Conservation (phyloP, 306 rosid species). For the Trichosanthes cucumerina region DNA sequence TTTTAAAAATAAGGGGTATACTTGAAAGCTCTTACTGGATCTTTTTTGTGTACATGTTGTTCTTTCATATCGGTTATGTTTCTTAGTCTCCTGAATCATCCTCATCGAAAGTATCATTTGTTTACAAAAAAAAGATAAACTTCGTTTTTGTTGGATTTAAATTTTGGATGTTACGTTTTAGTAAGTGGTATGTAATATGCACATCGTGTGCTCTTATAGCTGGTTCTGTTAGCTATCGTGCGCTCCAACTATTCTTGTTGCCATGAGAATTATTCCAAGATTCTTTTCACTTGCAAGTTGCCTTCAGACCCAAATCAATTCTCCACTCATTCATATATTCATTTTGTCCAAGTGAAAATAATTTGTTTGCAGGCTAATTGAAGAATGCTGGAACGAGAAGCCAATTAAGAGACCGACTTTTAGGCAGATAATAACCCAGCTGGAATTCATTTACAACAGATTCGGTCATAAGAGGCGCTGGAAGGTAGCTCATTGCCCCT, state of each 20-base stretch:
- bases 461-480: conserved; percentile 60
- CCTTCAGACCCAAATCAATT: not conserved
- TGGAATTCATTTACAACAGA: conserved; percentile 53
- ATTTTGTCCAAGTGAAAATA: not conserved
- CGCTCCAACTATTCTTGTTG: not conserved
- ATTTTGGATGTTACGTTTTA: not conserved
- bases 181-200: not conserved
- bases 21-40: not conserved
- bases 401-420: conserved; percentile 81
- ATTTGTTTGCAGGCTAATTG: conserved; percentile 57
- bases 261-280: not conserved
- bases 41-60: not conserved
- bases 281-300: not conserved
- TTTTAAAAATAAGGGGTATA: not conserved
- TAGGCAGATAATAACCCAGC: conserved; percentile 62
- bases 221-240: not conserved
- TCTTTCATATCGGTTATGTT: not conserved
- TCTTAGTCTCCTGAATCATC: not conserved
- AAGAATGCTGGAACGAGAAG: conserved; percentile 85
- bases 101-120: not conserved
- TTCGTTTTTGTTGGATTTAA: not conserved
- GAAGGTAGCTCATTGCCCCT: conserved; percentile 53
- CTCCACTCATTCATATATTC: not conserved
- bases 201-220: not conserved
- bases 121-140: not conserved